Evolutionary conservation across 768 basidiomycete species (phyloP), one percentile per base, ranked within the genome.

Genomic region (Arthromyces matolae): DNA sequence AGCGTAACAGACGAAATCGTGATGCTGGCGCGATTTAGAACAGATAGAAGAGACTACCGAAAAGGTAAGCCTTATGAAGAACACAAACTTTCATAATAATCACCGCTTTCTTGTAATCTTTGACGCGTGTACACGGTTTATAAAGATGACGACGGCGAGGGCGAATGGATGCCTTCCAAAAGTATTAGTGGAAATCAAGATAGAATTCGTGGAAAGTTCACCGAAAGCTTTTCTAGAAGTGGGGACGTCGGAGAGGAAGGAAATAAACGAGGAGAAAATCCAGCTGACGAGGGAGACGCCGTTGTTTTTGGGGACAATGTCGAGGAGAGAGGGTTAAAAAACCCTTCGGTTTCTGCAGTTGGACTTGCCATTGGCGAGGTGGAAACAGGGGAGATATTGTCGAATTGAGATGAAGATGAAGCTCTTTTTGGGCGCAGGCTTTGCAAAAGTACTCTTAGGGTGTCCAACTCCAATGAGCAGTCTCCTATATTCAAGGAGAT

Each of bases 1-100:
- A 81, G 50, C 10, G 71, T 74, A 5, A 84, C 62, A 18, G 75
- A 72, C 32, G 73, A 63, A 18, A 85, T 58, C 35, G 67, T 68
- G 40, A 86, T 52, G 25, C 65, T 60, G 20, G 73, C 61, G 36
- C 60, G 60, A 14, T 72, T 69, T 22, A 87, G 58, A 29, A 76
- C 68, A 4, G 75, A 73, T 13, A 81, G 52, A 34, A 64, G 60
- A 4, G 77, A 71, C 81, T 83, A 40, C n/a, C n/a, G 12, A 42
- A 13, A 10, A 9, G 35, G 9, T 22, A 36, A 18, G 32, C n/a
- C n/a, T n/a, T n/a, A n/a, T n/a, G n/a, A n/a, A n/a, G n/a, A n/a
- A n/a, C n/a, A n/a, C 19, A 23, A 34, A 25, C 47, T 16, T 40
- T 47, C 39, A 3, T 31, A 18, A 25, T 28, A 44, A 51, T 64